A percentile compares a stretch with the other conserved stretches of the same genome.
Conservation (phyloP, 345 rosid species). For the Mangifera indica region DNA sequence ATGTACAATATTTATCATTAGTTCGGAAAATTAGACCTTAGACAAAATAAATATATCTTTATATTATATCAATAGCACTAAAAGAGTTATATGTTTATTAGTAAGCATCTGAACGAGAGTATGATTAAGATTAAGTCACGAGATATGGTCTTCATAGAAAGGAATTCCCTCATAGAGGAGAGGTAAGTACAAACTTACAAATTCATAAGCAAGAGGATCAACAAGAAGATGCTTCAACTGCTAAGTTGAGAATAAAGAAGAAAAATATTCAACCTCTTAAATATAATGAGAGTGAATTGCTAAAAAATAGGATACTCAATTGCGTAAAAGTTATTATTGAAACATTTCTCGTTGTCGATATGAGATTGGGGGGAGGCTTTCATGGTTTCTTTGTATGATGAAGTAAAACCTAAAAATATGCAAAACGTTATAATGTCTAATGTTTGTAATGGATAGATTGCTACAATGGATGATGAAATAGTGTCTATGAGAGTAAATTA, state of each 20-base stretch:
- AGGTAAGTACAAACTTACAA: not conserved
- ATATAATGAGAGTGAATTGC: no score
- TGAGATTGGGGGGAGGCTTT: conserved; percentile 4
- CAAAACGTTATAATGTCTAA: not conserved
- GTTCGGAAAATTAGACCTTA: no score
- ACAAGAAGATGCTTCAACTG: not conserved
- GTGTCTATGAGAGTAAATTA: conserved; percentile 11
- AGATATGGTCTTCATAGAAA: conserved; percentile 5
- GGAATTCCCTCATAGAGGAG: conserved; percentile 2
- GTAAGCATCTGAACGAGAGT: not conserved
- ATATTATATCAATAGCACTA: not conserved
- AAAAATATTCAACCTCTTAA: no score
- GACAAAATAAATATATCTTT: not conserved
- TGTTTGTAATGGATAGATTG: not conserved
- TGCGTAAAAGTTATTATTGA: not conserved
- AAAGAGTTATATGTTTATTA: not conserved
- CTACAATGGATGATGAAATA: conserved; percentile 1
- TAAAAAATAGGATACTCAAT: not conserved
- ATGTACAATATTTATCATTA: not conserved
- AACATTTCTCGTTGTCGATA: not conserved
- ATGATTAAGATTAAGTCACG: not conserved
- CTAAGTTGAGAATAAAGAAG: not conserved
- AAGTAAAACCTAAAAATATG: not conserved
- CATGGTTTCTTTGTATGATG: not conserved
- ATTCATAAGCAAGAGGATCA: no score